These are phyloP conservation scores for Juncus effusus DNA, from an alignment of 176 grass and related monocot genomes.

Conservation along the genomic window DNA sequence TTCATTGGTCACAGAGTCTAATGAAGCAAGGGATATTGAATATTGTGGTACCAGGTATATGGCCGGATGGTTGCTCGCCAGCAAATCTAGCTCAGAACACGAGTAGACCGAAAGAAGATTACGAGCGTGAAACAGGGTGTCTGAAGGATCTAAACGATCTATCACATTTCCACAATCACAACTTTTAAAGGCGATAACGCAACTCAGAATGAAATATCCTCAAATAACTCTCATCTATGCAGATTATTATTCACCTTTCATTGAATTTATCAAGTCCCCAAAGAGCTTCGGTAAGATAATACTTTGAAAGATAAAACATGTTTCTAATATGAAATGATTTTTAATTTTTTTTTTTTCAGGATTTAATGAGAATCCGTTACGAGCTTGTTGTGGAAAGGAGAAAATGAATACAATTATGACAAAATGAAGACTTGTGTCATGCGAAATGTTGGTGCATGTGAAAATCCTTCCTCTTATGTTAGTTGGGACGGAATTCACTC, in stretches of 20 bases:
- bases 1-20: conserved; percentile 20
- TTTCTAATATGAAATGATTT: neutral
- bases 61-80: conserved; percentile 40
- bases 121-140: conserved; percentile 38
- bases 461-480: neutral
- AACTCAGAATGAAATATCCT: conserved; percentile 29
- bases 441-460: conserved; percentile 2
- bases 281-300: conserved; percentile 32
- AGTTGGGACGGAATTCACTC: conserved; percentile 24
- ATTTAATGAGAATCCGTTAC: conserved; percentile 9
- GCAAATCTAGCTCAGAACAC: conserved; percentile 5
- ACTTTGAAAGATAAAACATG: neutral
- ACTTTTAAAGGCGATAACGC: conserved; percentile 18
- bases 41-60: conserved; percentile 28
- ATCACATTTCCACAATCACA: conserved; percentile 33
- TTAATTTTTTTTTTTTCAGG: conserved; percentile 3
- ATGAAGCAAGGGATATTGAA: conserved; percentile 24
- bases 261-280: conserved; percentile 38
- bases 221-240: conserved; percentile 32
- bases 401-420: conserved; percentile 20
- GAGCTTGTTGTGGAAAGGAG: conserved; percentile 11
- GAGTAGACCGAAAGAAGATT: conserved; percentile 13
- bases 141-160: conserved; percentile 38
- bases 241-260: conserved; percentile 34
- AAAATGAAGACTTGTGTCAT: neutral